Percentiles rank a stretch among this genome's conserved stretches.
phyloP scores from a whole-genome alignment of 164 flowering plant species.

The Platanus orientalis region DNA sequence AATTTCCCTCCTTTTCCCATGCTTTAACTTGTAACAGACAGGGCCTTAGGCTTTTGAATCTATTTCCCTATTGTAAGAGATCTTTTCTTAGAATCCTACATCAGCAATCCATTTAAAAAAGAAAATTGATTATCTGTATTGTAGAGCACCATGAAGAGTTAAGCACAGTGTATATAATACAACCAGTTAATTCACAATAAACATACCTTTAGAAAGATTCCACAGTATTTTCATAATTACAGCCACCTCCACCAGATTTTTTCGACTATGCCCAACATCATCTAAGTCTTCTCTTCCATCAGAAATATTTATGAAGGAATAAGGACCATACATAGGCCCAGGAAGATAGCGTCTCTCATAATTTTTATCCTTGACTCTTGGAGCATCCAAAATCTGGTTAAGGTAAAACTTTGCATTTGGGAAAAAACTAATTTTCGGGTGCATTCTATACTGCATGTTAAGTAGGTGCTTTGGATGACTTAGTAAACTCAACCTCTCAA shows the following conservation, averaged over 20 bases:
- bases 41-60: no score
- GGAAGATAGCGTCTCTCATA: constrained; percentile 28
- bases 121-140: no score
- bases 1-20: no score
- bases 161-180: no score
- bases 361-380: constrained; percentile 19
- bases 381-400: constrained; percentile 29
- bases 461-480: constrained; percentile 38
- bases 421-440: constrained; percentile 49
- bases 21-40: no score
- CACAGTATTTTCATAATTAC: constrained; percentile 26
- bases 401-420: constrained; percentile 42
- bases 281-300: constrained; percentile 28
- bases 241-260: constrained; percentile 40
- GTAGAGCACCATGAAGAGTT: no score
- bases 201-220: constrained; percentile 34
- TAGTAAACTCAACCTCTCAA: constrained; percentile 32
- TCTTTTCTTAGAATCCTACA: no score
- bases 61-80: no score
- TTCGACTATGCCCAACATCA: constrained; percentile 19
- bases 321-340: constrained; percentile 42
- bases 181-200: no score
- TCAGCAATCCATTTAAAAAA: no score
- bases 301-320: constrained; percentile 36
- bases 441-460: constrained; percentile 52